Base-by-base conservation (phyloP, 768 basidiomycete genomes). In the Rhodotorula toruloides region DNA sequence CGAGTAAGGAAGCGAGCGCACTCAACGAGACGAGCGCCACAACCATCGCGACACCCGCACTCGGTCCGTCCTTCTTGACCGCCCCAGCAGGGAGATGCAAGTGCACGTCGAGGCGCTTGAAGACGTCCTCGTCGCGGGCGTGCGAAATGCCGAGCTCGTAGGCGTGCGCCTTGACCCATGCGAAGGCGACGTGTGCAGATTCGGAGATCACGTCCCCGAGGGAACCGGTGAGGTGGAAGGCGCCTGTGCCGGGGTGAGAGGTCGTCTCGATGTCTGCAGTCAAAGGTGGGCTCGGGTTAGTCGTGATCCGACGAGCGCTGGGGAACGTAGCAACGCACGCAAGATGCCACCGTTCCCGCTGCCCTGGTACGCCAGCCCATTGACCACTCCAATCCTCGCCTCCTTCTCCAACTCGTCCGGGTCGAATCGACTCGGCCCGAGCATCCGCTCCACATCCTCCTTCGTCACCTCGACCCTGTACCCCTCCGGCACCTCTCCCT, bases 131-230 rank as follows among this genome's bases (percentile, higher is more conserved):
- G 1, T 44, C 53, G 11, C n/a, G 27, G 13, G 56, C 37, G 0
- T 50, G 7, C 19, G 73, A 48, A 39, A 79, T 72, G 8, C 77
- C 78, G 40, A 79, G 69, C 16, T 70, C 69, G 60, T 60, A 68
- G 6, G 78, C 71, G 72, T 91, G 84, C 25, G 84, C 84, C 80
- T 89, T 71, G 34, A 94, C 90, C 91, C 92, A 96, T 75, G 89
- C 91, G 73, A 96, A 79, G 3, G 90, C 90, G 50, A 97, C 80
- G 75, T 90, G 89, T 6, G 86, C 91, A 67, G 88, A 90, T 80
- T 97, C 92, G 76, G 88, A 88, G 79, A 96, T 91, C 25, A 92
- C 90, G 58, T 91, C 90, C 8, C 91, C 91, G 48, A 94, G 77
- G 72, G 85, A 86, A 9, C 91, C 91, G 0, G 91, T 94, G 68